Evolutionary conservation across 257 asterid species (phyloP), one percentile per base, ranked within the genome.

Genomic region (Salvia hispanica): DNA sequence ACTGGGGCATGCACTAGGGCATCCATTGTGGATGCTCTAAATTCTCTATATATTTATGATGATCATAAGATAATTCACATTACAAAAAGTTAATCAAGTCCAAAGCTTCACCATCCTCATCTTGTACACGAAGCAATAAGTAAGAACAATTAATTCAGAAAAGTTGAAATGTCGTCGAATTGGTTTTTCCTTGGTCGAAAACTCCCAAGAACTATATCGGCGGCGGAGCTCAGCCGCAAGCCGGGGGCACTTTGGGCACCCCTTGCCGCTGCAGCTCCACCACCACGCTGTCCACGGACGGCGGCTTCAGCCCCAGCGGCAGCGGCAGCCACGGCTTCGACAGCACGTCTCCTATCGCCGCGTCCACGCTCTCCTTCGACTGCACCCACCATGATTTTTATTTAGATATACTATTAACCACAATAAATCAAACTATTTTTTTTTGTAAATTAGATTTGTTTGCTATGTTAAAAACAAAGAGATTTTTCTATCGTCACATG

Each of bases 341-440:
- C 76, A 92, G 68, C 58, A 78, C 98, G 54, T 92, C 98, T 81
- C 94, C 97, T 15, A 90, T 88, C 0, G 96, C 96, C 33, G 98
- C 97, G 66, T 92, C 97, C 33, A 92, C 82, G 67, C 95, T 88
- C 89, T 92, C 98, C 83, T 90, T 92, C 10, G 98, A 84, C 98
- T 92, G 79, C 21, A n/a, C 33, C 51, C 48, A 62, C 16, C 31
- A 56, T 53, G 52, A 21, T 4, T 4, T 25, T 4, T 8, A 9
- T 4, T 13, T 46, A 31, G 9, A 9, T 15, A 59, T 15, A 5
- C 31, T 56, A 31, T 12, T 31, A n/a, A 46, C 6, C 3, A 36
- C 46, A 13, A 3, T 8, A 14, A n/a, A 58, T 36, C 15, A 31
- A 58, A 33, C 28, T 25, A 25, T 25, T 25, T 25, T 18, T 25